Percentiles rank a stretch among this genome's conserved stretches.
Conservation (phyloP, 768 basidiomycete species). For the Tubosaeta sp. region DNA sequence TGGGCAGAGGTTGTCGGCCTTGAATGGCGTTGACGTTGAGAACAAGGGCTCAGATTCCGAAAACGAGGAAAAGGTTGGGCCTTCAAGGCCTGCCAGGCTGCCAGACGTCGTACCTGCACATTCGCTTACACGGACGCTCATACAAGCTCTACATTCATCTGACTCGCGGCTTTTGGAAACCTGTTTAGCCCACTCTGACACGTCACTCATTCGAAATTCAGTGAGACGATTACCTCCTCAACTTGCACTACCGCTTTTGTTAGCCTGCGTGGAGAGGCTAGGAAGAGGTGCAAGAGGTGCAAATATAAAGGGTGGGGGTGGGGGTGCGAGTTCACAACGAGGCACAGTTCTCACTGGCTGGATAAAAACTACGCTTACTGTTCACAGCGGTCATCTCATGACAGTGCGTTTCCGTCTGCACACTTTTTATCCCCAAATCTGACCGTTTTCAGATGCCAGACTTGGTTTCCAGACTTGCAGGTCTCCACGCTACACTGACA, state of each 20-base stretch:
- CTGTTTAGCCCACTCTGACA: constrained; percentile 80
- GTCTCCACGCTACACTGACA: constrained; percentile 76
- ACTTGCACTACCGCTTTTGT: constrained; percentile 79
- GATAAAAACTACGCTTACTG: constrained; percentile 76
- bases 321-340: constrained; percentile 75
- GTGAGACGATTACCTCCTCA: constrained; percentile 83
- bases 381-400: constrained; percentile 91
- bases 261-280: constrained; percentile 85
- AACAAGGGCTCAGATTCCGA: constrained; percentile 37
- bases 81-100: constrained; percentile 13
- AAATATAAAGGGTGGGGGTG: constrained; percentile 74
- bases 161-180: constrained; percentile 85
- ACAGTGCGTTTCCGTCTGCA: constrained; percentile 55
- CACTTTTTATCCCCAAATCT: constrained; percentile 7
- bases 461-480: constrained; percentile 80
- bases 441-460: constrained; percentile 71
- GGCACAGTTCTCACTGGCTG: constrained; percentile 66
- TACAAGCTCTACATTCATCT: constrained; percentile 94
- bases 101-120: constrained; percentile 62
- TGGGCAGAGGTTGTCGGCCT: constrained; percentile 81
- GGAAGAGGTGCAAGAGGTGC: constrained; percentile 68
- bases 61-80: constrained; percentile 43
- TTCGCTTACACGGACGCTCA: constrained; percentile 88
- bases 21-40: constrained; percentile 47
- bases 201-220: constrained; percentile 79